Base-by-base conservation (phyloP, 169 alveolate species). In the Plasmodium knowlesi region DNA sequence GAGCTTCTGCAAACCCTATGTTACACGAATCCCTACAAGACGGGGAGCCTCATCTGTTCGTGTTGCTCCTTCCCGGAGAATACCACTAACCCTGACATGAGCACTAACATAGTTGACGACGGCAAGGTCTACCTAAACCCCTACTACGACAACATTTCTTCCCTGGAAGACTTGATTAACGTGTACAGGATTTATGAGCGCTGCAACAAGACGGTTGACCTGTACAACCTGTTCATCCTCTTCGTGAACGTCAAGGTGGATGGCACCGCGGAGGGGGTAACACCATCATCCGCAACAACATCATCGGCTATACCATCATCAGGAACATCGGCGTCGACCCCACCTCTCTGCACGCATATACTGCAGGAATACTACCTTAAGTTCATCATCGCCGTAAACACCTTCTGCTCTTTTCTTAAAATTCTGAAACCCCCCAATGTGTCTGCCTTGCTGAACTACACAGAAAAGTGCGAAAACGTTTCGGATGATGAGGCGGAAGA, bases 311-410 rank as follows among this genome's bases (percentile, higher is more conserved):
- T 41, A 25, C 19, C 41, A 14, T 30, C 76, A 25, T 32, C 39
- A 1, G 22, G 19, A 10, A 14, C 1, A 0, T 0, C 37, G 0
- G 0, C 14, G 30, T 1, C 53, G 46, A 8, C 1, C 6, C 12
- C 25, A 9, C 32, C 34, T 22, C 30, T 86, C 32, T 53, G 22
- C 70, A 54, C 54, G 22, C 83, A 79, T 8, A 78, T 86, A 5
- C 46, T 86, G 43, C 93, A 86, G 70, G 93, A 86, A 43, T 86
- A 86, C 80, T 86, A 86, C 53, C 71, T 86, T 34, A 86, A 86
- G 80, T 86, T 86, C 30, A 74, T 86, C 30, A 78, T 86, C 12
- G 86, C 86, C 10, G 76, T 86, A 39, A 53, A 34, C 43, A 78
- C 84, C 8, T 86, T 86, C 43, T 86, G 93, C 12, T 86, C 85